A percentile compares a stretch with the other conserved stretches of the same genome.
phyloP scores from a whole-genome alignment of 257 asterid genomes.

The Orobanche coerulescens region DNA sequence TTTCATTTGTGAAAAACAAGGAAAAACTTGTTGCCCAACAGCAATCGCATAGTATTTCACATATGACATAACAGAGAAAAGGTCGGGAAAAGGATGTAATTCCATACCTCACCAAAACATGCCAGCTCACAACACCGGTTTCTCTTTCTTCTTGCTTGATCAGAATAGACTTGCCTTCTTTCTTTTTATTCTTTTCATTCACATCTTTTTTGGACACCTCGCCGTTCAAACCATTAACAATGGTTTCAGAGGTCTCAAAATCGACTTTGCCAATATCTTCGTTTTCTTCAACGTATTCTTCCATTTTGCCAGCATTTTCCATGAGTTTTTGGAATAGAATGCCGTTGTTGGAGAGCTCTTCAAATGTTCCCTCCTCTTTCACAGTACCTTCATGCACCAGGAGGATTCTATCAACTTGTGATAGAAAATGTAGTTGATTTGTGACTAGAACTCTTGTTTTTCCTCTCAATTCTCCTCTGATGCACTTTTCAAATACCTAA shows the following conservation, averaged over 20 bases:
- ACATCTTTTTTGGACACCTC: slow-evolving; percentile 46
- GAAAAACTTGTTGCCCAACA: background rate
- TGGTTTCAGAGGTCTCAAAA: slow-evolving; percentile 31
- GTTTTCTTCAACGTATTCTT: slow-evolving; percentile 68
- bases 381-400: slow-evolving; percentile 89
- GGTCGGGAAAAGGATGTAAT: slow-evolving; percentile 1
- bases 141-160: slow-evolving; percentile 98
- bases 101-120: slow-evolving; percentile 68
- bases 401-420: slow-evolving; percentile 88
- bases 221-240: slow-evolving; percentile 40
- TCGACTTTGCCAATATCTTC: slow-evolving; percentile 35
- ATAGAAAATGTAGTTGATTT: slow-evolving; percentile 90
- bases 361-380: slow-evolving; percentile 97
- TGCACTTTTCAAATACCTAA: slow-evolving; percentile 88
- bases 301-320: slow-evolving; percentile 99
- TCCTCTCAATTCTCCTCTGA: slow-evolving; percentile 74
- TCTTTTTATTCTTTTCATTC: slow-evolving; percentile 33
- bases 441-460: slow-evolving; percentile 94
- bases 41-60: background rate
- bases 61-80: slow-evolving; percentile 3
- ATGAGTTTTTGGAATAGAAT: slow-evolving; percentile 68
- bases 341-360: slow-evolving; percentile 82
- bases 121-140: slow-evolving; percentile 90
- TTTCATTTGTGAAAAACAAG: background rate
- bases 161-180: slow-evolving; percentile 74